Evolutionary conservation across 768 basidiomycete species (phyloP).

Genomic region (Xanthoconium purpureum): DNA sequence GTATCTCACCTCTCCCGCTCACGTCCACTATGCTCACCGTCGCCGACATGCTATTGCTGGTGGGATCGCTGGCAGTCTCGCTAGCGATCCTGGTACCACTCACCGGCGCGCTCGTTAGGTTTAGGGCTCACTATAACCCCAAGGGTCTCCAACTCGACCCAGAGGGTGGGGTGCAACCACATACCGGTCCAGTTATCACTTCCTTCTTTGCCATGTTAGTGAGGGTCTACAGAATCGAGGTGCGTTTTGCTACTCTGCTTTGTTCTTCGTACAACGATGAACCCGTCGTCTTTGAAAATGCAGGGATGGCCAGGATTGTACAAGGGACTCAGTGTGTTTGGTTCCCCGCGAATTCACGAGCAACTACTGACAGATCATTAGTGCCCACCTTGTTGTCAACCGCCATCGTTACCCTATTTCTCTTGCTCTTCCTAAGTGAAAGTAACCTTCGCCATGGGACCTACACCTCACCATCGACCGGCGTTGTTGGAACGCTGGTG

Average conservation of each 20-base stretch:
- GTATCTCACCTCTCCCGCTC: not conserved
- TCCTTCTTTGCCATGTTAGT: conserved; percentile 72
- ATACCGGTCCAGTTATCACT: conserved; percentile 74
- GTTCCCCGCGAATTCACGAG: conserved; percentile 10
- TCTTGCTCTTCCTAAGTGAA: conserved; percentile 57
- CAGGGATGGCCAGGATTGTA: conserved; percentile 72
- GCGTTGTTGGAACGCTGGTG: conserved; percentile 56
- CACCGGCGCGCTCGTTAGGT: conserved; percentile 67
- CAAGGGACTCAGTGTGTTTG: conserved; percentile 65
- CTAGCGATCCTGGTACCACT: conserved; percentile 60
- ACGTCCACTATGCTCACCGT: conserved; percentile 30
- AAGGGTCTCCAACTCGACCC: conserved; percentile 77
- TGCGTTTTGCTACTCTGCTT: conserved; percentile 26
- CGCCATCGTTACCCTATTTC: conserved; percentile 52
- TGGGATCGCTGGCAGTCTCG: conserved; percentile 47
- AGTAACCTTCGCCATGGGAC: conserved; percentile 58
- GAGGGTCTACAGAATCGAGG: conserved; percentile 73
- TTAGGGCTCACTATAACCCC: conserved; percentile 84
- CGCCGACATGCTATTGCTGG: conserved; percentile 39
- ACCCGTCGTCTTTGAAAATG: conserved; percentile 5
- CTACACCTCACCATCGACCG: conserved; percentile 61
- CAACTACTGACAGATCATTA: conserved; percentile 41
- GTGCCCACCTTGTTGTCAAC: conserved; percentile 52
- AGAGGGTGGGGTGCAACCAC: conserved; percentile 71
- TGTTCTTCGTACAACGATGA: not conserved